Evolutionary conservation across 78 protist genomes (phyloP), one percentile per base, ranked within the genome.

Genomic region (Dictyostelium brefeldianum): DNA sequence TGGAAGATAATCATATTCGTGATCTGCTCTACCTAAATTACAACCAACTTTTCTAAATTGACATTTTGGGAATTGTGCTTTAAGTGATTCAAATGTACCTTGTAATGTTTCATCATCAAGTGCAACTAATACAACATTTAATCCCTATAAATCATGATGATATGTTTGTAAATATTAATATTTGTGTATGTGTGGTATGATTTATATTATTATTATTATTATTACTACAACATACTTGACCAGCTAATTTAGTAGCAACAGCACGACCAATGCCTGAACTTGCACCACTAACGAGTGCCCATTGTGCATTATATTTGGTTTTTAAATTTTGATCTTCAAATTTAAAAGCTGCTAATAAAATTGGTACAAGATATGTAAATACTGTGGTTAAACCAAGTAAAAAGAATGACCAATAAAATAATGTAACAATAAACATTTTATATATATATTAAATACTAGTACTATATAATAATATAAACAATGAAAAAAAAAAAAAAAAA

Each of bases 241-340:
- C 43, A 22, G 81, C 89, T 67, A 90, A 81, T 53, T 90, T 90
- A 18, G 20, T 62, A 6, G 83, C 85, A 62, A 90, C 90, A 4
- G 91, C 48, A 62, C 87, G 56, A 79, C 95, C 95, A 74, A 90
- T 82, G 64, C 95, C 95, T 67, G 62, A 31, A 8, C 51, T 20
- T 12, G 91, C 78, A 79, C 95, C 95, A 67, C 80, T 67, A 3
- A 90, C 95, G 4, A 90, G 64, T 25, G 95, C 95, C 95, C 95
- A 90, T 65, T 90, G 78, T 43, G 95, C 95, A 79, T 90, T 90
- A 20, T 90, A 90, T 46, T 90, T 90, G 1, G 11, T 12, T 43
- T 90, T 90, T 27, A 90, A 62, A 29, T 59, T 70, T 79, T 90
- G 95, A 48, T 79, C 85, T 2, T 57, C 81, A 67, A 48, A 87